Percentiles rank a stretch among this genome's conserved stretches.
Conservation (phyloP, 208 protist genomes). For the Leishmania aethiopica region DNA sequence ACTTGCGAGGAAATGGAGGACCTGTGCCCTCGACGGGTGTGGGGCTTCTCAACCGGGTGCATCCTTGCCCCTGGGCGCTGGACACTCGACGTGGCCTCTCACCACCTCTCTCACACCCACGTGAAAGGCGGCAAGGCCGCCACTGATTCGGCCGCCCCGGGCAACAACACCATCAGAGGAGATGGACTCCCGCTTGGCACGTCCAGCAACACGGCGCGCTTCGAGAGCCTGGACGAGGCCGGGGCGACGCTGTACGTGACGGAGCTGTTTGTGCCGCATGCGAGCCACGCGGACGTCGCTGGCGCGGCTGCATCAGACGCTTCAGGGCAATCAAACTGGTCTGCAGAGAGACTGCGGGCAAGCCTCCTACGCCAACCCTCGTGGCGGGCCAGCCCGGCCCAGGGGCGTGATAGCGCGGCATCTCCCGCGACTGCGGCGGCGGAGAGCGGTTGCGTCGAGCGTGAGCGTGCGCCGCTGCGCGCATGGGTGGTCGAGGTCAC, state of each 20-base stretch:
- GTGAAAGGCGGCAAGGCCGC: not conserved
- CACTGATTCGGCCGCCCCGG: not conserved
- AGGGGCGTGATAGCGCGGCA: not conserved
- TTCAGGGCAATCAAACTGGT: not conserved
- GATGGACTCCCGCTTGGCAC: conserved; percentile 17
- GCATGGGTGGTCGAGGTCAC: conserved; percentile 33
- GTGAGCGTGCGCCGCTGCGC: conserved; percentile 7
- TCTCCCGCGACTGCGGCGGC: not conserved
- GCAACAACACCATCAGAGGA: not conserved
- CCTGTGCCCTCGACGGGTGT: conserved; percentile 41
- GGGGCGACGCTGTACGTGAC: conserved; percentile 51
- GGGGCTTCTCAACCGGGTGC: conserved; percentile 48
- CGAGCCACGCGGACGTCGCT: not conserved
- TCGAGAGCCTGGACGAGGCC: conserved; percentile 37
- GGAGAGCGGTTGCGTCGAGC: not conserved
- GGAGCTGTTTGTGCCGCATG: conserved; percentile 54
- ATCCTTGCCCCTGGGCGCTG: conserved; percentile 63
- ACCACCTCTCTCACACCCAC: conserved; percentile 35
- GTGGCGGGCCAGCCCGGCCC: not conserved
- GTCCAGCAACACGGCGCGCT: conserved; percentile 52
- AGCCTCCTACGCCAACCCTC: conserved; percentile 1
- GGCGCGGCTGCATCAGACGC: not conserved
- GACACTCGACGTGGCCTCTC: conserved; percentile 55
- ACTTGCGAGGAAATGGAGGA: conserved; percentile 19
- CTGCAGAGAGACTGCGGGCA: conserved; percentile 2